Percentiles rank a stretch among this genome's conserved stretches.
These are phyloP conservation scores for Talaromyces atroroseus DNA, from an alignment of 2,329 filamentous ascomycete genomes.

Conservation along the genomic window DNA sequence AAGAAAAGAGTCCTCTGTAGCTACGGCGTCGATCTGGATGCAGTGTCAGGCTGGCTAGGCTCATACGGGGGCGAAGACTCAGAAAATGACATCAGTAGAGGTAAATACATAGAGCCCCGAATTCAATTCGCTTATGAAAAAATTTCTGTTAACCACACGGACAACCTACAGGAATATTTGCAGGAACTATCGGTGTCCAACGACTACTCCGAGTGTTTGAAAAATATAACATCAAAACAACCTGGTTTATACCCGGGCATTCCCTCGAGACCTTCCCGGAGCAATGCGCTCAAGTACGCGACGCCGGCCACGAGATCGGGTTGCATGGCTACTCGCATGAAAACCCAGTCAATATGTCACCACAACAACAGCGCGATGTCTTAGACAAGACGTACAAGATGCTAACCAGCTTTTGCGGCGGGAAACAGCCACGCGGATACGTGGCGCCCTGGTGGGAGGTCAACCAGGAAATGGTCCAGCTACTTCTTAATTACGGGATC, in stretches of 20 bases:
- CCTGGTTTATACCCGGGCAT: slow-evolving; percentile 62
- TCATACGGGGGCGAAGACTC: slow-evolving; percentile 70
- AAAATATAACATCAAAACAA: slow-evolving; percentile 66
- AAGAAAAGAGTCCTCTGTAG: slow-evolving; percentile 52
- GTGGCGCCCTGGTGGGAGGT: slow-evolving; percentile 76
- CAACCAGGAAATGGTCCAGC: slow-evolving; percentile 57
- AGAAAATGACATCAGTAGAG: slow-evolving; percentile 66
- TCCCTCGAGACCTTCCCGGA: slow-evolving; percentile 62
- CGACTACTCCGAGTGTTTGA: slow-evolving; percentile 66
- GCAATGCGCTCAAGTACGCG: slow-evolving; percentile 57
- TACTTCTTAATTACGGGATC: slow-evolving; percentile 40
- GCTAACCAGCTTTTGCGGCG: slow-evolving; percentile 65
- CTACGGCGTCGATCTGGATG: slow-evolving; percentile 70
- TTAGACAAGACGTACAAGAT: slow-evolving; percentile 71
- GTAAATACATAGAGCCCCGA: slow-evolving; percentile 29
- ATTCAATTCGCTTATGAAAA: neutral
- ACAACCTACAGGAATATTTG: slow-evolving; percentile 51
- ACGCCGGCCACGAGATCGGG: slow-evolving; percentile 61
- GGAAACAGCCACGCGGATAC: slow-evolving; percentile 64
- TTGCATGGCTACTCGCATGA: slow-evolving; percentile 71
- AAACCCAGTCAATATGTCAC: slow-evolving; percentile 64
- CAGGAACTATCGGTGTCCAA: slow-evolving; percentile 60
- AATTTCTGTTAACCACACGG: neutral
- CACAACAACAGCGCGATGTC: slow-evolving; percentile 70
- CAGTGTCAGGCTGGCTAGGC: slow-evolving; percentile 70